Percentiles rank a stretch among this genome's conserved stretches.
Conservation (phyloP, 2,329 filamentous ascomycete genomes). For the Aureobasidium subglaciale region DNA sequence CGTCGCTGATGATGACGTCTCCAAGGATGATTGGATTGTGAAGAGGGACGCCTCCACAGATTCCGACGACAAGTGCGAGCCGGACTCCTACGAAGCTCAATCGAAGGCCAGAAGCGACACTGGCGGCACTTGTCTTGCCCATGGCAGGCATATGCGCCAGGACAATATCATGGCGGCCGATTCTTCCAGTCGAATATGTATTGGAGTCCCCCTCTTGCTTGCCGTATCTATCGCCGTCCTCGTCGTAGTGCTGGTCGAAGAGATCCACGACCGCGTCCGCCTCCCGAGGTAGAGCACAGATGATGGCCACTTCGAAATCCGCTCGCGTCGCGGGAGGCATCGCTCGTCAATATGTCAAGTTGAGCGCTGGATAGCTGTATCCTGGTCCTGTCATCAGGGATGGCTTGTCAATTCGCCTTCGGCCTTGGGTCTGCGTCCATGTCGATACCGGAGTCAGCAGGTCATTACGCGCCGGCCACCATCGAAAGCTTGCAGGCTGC, state of each 20-base stretch:
- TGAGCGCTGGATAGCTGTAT: neutral
- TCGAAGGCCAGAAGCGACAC: conserved; percentile 15
- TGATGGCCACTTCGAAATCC: conserved; percentile 18
- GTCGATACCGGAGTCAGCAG: neutral
- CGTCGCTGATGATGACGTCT: conserved; percentile 28
- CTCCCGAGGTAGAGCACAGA: conserved; percentile 20
- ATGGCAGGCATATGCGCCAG: conserved; percentile 18
- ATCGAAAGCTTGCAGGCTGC: neutral
- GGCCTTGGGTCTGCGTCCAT: neutral
- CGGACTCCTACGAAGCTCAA: conserved; percentile 20
- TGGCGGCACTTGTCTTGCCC: conserved; percentile 16
- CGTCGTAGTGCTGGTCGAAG: conserved; percentile 15
- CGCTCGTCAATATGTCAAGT: neutral
- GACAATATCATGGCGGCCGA: conserved; percentile 19
- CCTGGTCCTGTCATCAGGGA: too few species aligned
- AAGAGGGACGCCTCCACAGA: conserved; percentile 20
- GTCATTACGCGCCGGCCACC: neutral
- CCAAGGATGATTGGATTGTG: conserved; percentile 21
- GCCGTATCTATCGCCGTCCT: conserved; percentile 1
- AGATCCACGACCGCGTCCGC: conserved; percentile 17
- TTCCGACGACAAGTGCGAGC: conserved; percentile 21
- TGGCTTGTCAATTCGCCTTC: too few species aligned
- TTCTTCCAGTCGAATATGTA: conserved; percentile 20
- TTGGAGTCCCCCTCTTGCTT: conserved; percentile 19
- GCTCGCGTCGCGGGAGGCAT: neutral